Evolutionary conservation across 345 rosid species (phyloP).

Genomic region (Erodium maritimum): DNA sequence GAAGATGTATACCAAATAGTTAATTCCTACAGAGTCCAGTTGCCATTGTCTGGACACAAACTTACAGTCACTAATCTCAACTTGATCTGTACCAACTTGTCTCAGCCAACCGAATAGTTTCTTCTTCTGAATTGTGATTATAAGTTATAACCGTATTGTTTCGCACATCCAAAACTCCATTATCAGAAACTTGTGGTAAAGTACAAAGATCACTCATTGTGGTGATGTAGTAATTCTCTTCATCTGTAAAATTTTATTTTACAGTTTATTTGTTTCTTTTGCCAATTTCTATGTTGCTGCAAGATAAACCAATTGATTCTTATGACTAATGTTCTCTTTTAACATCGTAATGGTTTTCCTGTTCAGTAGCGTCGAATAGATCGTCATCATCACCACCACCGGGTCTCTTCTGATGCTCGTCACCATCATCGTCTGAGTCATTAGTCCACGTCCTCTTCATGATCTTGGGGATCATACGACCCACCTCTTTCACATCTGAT

Average conservation of each 20-base stretch:
- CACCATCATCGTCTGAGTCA: constrained; percentile 41
- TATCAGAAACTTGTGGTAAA: too few relatives aligned
- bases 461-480: constrained; percentile 60
- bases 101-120: neutral
- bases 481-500: constrained; percentile 51
- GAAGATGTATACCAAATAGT: too few relatives aligned
- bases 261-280: constrained; percentile 9
- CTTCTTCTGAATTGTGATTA: too few relatives aligned
- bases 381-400: constrained; percentile 19
- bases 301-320: constrained; percentile 6
- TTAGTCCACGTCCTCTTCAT: constrained; percentile 68
- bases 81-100: neutral
- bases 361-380: constrained; percentile 34
- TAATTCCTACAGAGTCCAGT: too few relatives aligned
- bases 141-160: too few relatives aligned
- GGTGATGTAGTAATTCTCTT: constrained; percentile 28
- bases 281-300: neutral
- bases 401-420: constrained; percentile 21
- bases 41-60: neutral
- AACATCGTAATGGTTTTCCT: constrained; percentile 23
- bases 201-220: constrained; percentile 21
- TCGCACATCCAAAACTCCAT: too few relatives aligned
- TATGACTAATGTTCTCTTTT: constrained; percentile 16
- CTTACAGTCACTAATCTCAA: neutral
- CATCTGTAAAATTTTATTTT: constrained; percentile 26